Conservation (phyloP, 2,329 filamentous ascomycete genomes). For the Fusarium tanahbumbuense region DNA sequence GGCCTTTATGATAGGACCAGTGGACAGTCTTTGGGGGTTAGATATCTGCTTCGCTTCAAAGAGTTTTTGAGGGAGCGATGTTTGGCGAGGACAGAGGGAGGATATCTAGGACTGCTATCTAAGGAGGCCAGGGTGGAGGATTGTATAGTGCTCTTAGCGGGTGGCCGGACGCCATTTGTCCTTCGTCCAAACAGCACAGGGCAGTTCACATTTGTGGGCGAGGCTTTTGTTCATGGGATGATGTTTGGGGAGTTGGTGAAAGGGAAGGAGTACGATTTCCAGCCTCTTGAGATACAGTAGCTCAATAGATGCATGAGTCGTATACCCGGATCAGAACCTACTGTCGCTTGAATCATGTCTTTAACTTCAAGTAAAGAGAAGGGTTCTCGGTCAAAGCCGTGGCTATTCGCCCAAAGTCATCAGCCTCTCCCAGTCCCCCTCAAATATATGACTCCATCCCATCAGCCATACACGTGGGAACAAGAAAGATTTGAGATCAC, state of each 20-base stretch:
- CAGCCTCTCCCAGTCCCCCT: neutral
- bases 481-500: neutral
- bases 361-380: neutral
- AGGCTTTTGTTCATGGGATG: neutral
- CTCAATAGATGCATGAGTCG: neutral
- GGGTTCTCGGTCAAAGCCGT: neutral
- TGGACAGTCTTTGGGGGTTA: neutral
- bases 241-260: neutral
- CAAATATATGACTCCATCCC: neutral
- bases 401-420: neutral
- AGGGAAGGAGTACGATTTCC: neutral
- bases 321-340: neutral
- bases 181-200: neutral
- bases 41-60: neutral
- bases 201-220: neutral
- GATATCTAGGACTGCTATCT: neutral
- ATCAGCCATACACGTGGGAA: rapidly evolving
- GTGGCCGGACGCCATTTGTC: neutral
- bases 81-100: neutral
- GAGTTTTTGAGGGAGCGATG: neutral
- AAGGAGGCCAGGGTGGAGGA: neutral
- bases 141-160: neutral
- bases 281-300: neutral
- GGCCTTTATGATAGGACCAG: neutral
- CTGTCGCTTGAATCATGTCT: neutral